Evolutionary conservation across 345 rosid genomes (phyloP).

Genomic region (Aegle marmelos): DNA sequence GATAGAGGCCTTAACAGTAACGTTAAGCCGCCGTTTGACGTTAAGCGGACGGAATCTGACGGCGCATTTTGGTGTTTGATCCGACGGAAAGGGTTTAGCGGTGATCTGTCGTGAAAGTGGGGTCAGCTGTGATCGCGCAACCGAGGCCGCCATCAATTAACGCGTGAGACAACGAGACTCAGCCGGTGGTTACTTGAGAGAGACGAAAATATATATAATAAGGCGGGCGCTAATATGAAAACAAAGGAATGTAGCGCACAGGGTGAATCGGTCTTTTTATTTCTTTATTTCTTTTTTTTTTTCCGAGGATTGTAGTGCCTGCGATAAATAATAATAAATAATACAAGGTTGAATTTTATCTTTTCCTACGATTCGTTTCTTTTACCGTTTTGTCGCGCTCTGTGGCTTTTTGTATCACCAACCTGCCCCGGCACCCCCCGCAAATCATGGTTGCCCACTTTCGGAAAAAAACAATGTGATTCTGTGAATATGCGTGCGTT

Average conservation of each 20-base stretch:
- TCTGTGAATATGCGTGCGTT: too few species aligned
- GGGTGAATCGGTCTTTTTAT: neutral
- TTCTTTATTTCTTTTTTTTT: neutral
- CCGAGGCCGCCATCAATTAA: conserved; percentile 40
- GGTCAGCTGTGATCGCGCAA: conserved; percentile 31
- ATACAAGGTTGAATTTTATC: too few species aligned
- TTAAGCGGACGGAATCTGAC: conserved; percentile 10
- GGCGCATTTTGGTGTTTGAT: conserved; percentile 11
- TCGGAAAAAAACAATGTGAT: too few species aligned
- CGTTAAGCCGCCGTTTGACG: conserved; percentile 25
- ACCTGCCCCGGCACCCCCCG: too few species aligned
- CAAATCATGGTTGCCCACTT: too few species aligned
- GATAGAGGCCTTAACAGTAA: conserved; percentile 28
- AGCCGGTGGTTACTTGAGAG: neutral
- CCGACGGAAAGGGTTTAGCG: conserved; percentile 21
- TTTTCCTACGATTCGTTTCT: too few species aligned
- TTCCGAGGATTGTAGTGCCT: too few species aligned
- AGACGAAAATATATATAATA: neutral
- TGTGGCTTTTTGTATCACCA: too few species aligned
- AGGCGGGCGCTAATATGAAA: neutral
- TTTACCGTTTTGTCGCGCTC: too few species aligned
- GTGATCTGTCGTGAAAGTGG: conserved; percentile 26
- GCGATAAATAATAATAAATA: too few species aligned
- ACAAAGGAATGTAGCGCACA: too few species aligned
- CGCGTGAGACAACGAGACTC: neutral